These are phyloP conservation scores for Schizonepeta tenuifolia DNA, from an alignment of 257 asterid genomes.

Conservation along the genomic window DNA sequence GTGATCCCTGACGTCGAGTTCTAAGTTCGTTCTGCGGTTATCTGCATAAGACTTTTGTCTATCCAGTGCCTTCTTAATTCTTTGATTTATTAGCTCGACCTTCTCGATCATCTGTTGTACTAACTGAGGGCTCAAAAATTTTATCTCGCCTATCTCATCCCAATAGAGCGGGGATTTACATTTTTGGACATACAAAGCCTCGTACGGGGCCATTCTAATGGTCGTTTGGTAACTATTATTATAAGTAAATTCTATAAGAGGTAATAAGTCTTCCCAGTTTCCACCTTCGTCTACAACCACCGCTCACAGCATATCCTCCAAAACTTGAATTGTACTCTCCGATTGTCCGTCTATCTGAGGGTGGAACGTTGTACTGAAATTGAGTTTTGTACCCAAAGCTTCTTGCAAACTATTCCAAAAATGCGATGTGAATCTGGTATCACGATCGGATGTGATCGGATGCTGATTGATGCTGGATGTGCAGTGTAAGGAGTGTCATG, in stretches of 20 bases:
- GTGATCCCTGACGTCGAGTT: no score
- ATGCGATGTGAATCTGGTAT: not conserved
- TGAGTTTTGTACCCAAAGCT: not conserved
- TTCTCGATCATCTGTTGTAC: no score
- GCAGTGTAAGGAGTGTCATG: not conserved
- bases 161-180: no score
- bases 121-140: no score
- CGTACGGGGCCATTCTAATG: no score
- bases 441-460: not conserved
- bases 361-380: not conserved
- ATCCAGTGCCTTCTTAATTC: no score
- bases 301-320: not conserved
- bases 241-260: not conserved
- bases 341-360: not conserved
- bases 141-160: no score
- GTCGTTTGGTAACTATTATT: no score
- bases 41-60: no score
- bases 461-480: not conserved
- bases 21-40: no score
- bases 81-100: no score
- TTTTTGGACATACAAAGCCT: no score
- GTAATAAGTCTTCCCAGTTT: not conserved
- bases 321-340: not conserved
- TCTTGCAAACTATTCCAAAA: not conserved
- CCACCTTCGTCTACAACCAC: not conserved